Evolutionary conservation across 768 basidiomycete genomes (phyloP).

Genomic region (Auriculariales sp.): DNA sequence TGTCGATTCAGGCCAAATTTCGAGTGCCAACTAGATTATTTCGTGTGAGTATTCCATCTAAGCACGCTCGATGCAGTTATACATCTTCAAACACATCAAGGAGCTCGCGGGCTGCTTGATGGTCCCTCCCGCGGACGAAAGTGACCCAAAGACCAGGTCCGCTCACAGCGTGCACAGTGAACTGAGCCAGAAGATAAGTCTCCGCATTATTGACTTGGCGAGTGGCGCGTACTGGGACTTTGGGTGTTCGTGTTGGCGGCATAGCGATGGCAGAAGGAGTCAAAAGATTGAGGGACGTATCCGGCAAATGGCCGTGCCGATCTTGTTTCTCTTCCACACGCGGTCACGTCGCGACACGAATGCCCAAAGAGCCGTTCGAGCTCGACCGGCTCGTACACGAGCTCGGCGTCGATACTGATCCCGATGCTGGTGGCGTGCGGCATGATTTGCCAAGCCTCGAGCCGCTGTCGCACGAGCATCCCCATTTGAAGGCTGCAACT

Average conservation of each 20-base stretch:
- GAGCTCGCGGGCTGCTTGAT: constrained; percentile 58
- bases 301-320: too few relatives aligned
- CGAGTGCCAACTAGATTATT: constrained; percentile 41
- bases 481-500: constrained; percentile 45
- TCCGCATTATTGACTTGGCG: constrained; percentile 1
- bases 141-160: constrained; percentile 81
- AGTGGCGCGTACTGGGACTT: too few relatives aligned
- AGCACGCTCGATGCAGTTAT: too few relatives aligned
- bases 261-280: too few relatives aligned
- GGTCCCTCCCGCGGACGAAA: constrained; percentile 76
- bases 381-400: constrained; percentile 64
- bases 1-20: constrained; percentile 47
- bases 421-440: not conserved
- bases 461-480: constrained; percentile 71
- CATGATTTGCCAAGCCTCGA: constrained; percentile 20
- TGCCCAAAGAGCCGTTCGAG: constrained; percentile 38
- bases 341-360: not conserved
- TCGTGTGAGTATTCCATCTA: constrained; percentile 2
- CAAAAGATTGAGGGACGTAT: too few relatives aligned
- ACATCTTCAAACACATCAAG: constrained; percentile 71
- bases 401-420: constrained; percentile 37
- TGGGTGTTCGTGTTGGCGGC: not conserved
- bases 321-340: too few relatives aligned
- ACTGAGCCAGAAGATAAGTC: not conserved
- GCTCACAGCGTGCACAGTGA: constrained; percentile 12